Evolutionary conservation across 192 early-diverging fungal genomes (phyloP).

Genomic region (Spinellus fusiger): DNA sequence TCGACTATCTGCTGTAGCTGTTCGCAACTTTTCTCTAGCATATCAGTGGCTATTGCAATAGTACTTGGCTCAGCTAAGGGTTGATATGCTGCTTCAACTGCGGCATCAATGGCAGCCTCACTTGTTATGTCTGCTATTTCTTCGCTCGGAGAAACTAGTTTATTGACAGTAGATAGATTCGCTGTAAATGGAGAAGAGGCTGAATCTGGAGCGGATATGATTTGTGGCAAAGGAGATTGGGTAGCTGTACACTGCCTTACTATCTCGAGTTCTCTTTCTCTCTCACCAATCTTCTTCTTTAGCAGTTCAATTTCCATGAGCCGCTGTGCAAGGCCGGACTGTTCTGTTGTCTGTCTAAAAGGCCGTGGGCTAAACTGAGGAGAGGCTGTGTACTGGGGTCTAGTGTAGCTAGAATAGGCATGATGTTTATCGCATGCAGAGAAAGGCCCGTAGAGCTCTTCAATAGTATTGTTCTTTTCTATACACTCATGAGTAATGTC

Average conservation of each 20-base stretch:
- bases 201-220: too few species aligned
- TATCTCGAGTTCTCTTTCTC: not conserved
- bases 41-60: too few species aligned
- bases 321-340: not conserved
- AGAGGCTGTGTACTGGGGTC: not conserved
- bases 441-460: not conserved
- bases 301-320: not conserved
- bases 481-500: not conserved
- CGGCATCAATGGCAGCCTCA: too few species aligned
- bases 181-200: too few species aligned
- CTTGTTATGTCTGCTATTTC: too few species aligned
- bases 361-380: not conserved
- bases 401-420: not conserved
- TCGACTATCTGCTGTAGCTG: too few species aligned
- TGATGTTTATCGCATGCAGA: not conserved
- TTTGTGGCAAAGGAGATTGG: too few species aligned
- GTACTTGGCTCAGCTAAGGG: too few species aligned
- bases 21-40: too few species aligned
- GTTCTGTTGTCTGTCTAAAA: not conserved
- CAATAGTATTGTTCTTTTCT: not conserved
- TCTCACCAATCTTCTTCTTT: not conserved
- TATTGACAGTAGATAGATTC: too few species aligned
- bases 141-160: too few species aligned
- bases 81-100: too few species aligned
- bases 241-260: not conserved